Base-by-base conservation (phyloP, 441 rosid genomes). In the Gossypium armourianum region DNA sequence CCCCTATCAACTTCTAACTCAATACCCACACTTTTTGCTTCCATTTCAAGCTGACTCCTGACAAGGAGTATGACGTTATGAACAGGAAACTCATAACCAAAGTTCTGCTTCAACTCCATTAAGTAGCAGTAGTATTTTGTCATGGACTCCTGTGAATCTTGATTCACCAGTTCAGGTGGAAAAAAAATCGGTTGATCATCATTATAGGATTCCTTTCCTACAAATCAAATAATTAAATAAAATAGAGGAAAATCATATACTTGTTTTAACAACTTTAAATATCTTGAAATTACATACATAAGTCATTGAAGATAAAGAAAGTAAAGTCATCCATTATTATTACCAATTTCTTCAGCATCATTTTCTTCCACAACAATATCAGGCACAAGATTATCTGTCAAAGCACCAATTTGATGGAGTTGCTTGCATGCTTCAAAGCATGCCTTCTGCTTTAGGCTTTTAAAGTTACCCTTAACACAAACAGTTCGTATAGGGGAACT, bases 361-460 rank as follows among this genome's bases (percentile, higher is more conserved):
- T 78, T 76, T 83, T 92, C 88, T 77, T 86, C 94, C 45, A 52
- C 70, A 52, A 88, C 82, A 75, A 79, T 84, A 75, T 85, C 92
- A 54, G 97, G 99, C 72, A 95, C 86, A 72, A 92, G 96, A 76
- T 89, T 47, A 84, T 90, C 96, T 17, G 86, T 89, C 68, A 94
- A 82, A 75, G 96, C 90, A 54, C 95, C 93, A 82, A 74, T 70
- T 73, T 59, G 1, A 56, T 95, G 89, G 21, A 95, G 91, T 71
- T 84, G 74, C 78, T 81, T 87, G 88, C 97, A 92, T 29, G 97
- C 96, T 87, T 92, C 84, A 56, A 95, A 86, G 75, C 96, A 95
- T 57, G 84, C 93, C 79, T 74, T 83, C 80, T 87, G 86, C 85
- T 85, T 92, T 72, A 88, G 47, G 56, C 20, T 57, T 64, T 75